Conservation (phyloP, 2,329 filamentous ascomycete species). For the Parafenestella ontariensis region DNA sequence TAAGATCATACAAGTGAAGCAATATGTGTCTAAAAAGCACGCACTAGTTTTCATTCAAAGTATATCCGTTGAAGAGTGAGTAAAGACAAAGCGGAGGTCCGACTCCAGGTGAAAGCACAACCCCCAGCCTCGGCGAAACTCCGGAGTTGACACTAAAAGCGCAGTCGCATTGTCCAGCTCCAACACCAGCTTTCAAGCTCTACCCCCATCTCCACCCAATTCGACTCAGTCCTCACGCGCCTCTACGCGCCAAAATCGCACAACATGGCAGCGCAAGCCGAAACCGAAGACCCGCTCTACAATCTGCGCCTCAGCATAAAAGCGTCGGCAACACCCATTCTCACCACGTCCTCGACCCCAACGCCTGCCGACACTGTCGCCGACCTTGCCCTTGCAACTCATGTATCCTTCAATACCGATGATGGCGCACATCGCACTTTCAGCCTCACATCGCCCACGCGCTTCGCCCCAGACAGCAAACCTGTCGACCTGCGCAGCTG, state of each 20-base stretch:
- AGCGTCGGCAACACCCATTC: slow-evolving; percentile 71
- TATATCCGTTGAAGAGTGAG: background rate
- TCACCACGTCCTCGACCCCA: slow-evolving; percentile 73
- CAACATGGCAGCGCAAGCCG: slow-evolving; percentile 35
- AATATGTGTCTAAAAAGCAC: too few species aligned
- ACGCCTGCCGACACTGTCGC: slow-evolving; percentile 65
- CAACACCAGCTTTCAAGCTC: slow-evolving; percentile 1
- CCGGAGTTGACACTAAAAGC: slow-evolving; percentile 15
- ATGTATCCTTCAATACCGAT: slow-evolving; percentile 72
- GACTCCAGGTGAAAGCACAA: slow-evolving; percentile 8
- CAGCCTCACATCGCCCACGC: slow-evolving; percentile 75
- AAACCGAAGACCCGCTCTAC: slow-evolving; percentile 72
- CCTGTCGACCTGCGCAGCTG: slow-evolving; percentile 89
- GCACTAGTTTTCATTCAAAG: too few species aligned
- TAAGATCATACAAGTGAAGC: too few species aligned
- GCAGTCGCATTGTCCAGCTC: slow-evolving; percentile 10
- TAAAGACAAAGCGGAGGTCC: slow-evolving; percentile 3
- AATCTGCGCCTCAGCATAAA: slow-evolving; percentile 85
- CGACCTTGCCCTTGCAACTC: slow-evolving; percentile 63
- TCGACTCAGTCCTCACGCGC: slow-evolving; percentile 4
- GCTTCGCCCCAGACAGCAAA: slow-evolving; percentile 75
- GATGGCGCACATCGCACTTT: slow-evolving; percentile 65
- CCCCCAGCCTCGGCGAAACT: slow-evolving; percentile 16
- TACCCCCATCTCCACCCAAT: background rate
- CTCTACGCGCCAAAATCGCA: slow-evolving; percentile 14